Evolutionary conservation across 164 flowering plant genomes (phyloP).

Genomic region (Cinnamomum chago): DNA sequence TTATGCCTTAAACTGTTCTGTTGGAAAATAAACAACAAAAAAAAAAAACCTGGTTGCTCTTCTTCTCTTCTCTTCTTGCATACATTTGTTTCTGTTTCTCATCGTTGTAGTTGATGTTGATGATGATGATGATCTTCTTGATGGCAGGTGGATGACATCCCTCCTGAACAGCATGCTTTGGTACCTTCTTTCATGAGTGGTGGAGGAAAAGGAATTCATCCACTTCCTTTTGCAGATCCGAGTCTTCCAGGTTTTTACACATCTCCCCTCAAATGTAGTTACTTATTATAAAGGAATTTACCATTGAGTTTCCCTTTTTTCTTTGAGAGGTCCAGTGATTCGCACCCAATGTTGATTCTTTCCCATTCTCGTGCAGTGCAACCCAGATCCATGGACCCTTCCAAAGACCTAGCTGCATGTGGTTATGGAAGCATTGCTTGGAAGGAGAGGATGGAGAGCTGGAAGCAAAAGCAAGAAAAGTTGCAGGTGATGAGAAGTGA

Average conservation of each 20-base stretch:
- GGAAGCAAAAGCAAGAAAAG: slow-evolving; percentile 57
- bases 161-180: slow-evolving; percentile 53
- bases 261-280: neutral
- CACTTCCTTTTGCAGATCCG: slow-evolving; percentile 50
- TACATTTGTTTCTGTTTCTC: neutral
- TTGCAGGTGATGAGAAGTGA: slow-evolving; percentile 45
- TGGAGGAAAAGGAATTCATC: slow-evolving; percentile 47
- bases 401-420: slow-evolving; percentile 67
- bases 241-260: slow-evolving; percentile 30
- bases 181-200: slow-evolving; percentile 43
- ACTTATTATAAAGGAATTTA: neutral
- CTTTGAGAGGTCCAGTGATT: neutral
- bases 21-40: too few species aligned
- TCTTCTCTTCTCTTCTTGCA: neutral
- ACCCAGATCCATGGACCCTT: slow-evolving; percentile 69
- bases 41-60: neutral
- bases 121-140: neutral
- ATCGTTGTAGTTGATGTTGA: neutral
- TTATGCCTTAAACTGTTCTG: neutral
- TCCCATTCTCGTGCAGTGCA: slow-evolving; percentile 33
- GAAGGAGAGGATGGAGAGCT: slow-evolving; percentile 65
- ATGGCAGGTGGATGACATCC: slow-evolving; percentile 44
- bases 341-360: neutral
- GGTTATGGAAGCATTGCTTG: slow-evolving; percentile 75
- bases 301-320: neutral